Base-by-base conservation (phyloP, 1,284 basidiomycete genomes). In the Apiotrichum laibachii region DNA sequence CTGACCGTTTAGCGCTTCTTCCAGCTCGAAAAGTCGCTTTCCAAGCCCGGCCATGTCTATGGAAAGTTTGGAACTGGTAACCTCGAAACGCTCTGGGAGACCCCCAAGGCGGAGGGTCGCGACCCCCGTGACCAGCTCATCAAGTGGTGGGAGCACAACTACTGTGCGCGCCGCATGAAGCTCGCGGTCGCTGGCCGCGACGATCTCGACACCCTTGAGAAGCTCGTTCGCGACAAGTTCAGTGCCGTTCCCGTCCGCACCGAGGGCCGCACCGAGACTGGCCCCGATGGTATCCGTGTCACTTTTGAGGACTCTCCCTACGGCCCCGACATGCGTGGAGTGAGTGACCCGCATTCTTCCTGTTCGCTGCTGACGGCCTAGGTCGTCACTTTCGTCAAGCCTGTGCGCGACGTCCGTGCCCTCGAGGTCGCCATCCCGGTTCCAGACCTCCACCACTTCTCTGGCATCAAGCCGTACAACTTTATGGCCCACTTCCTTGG, bases 101-200 rank as follows among this genome's bases (percentile, higher is more conserved):
- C 76, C 22, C 83, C 83, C 31, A 78, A 77, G 55, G 68, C 68
- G 33, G 72, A 75, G 35, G 94, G 93, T 6, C 82, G 89, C 51
- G 94, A 99, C 77, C 94, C 91, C 1, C 85, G 96, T 57, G 85
- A 90, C 56, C 84, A 96, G 71, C 81, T 99, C 61, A 86, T 99
- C 59, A 88, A 95, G 77, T 99, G 97, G 92, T 98, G 95, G 90
- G 82, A 81, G 55, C 83, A 85, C 65, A 88, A 97, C 75, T 99
- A 99, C 77, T 95, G 90, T 67, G 92, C 96, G 7, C 88, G 90
- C 72, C 82, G 94, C 55, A 98, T 98, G 94, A 88, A 88, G 68
- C 78, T 99, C 42, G 91, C 88, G 64, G 84, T 99, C 19, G 82
- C 96, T 39, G 93, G 94, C 31, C 91, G 89, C 81, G 90, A 93